These are phyloP conservation scores for Leishmania major DNA, from an alignment of 208 protist genomes.

Conservation along the genomic window DNA sequence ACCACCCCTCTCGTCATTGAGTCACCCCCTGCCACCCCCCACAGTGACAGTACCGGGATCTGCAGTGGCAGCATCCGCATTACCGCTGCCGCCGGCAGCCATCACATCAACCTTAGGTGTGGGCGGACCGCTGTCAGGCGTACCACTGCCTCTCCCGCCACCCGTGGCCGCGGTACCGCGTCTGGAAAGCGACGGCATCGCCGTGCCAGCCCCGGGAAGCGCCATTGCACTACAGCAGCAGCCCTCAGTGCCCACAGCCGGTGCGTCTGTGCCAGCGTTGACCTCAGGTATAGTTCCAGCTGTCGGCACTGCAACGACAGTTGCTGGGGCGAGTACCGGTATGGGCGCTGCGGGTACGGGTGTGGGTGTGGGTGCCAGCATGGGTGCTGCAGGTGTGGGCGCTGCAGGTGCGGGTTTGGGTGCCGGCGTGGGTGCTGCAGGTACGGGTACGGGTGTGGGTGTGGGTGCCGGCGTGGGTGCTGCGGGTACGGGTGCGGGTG, in stretches of 20 bases:
- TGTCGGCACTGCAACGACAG: not conserved
- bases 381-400: not conserved
- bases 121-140: slow-evolving; percentile 14
- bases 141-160: not conserved
- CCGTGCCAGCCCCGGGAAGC: not conserved
- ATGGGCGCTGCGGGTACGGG: not conserved
- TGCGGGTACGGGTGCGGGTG: not conserved
- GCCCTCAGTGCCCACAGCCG: not conserved
- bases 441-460: too few species aligned
- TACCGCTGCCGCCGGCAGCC: slow-evolving; percentile 11
- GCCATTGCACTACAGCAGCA: not conserved
- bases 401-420: not conserved
- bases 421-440: not conserved
- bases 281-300: not conserved
- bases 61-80: not conserved
- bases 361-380: not conserved
- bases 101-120: slow-evolving; percentile 32
- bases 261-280: not conserved
- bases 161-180: not conserved
- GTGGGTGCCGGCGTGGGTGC: not conserved
- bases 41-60: not conserved
- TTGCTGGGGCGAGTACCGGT: not conserved
- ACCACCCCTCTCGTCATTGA: not conserved
- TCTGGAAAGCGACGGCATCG: not conserved
- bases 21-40: not conserved